Base-by-base conservation (phyloP, 2,329 filamentous ascomycete genomes). In the Pyrenophora graminea region DNA sequence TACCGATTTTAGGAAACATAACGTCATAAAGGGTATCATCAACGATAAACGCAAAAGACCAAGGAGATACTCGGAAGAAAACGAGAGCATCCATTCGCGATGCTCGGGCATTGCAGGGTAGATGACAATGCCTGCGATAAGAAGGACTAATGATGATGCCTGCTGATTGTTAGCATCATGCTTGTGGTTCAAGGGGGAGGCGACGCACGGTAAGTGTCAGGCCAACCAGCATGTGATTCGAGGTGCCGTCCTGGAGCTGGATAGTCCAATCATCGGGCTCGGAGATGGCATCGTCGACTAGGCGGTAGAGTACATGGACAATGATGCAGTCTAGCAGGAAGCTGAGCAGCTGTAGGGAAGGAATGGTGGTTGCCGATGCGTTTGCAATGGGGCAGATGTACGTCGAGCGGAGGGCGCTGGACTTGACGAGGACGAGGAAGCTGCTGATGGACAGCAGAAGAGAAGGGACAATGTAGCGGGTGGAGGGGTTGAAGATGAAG, bases 21-120 rank as follows among this genome's bases (percentile, higher is more conserved):
- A 63, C 50, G 64, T 69, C 62, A 62, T 71, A 63, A 68, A 64
- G 65, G 69, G 67, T 70, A 70, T 70, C 67, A 67, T 67, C 61
- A 71, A 65, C 60, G 64, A 67, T 52, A 71, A 66, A 62, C 65
- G 62, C 55, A 69, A 64, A 62, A 72, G 62, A 61, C 60, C 58
- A 54, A 63, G 61, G 27, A 69, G 53, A 61, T 68, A 71, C 56
- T 69, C 66, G 48, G 63, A 59, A 53, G 67, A 53, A 59, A 66
- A 59, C 4, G 57, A 59, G 43, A 72, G 59, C 56, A 72, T 64
- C 69, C 68, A 71, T 44, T 69, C 53, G 56, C 69, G 69, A 37
- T 72, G 63, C 57, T 72, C 66, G 27, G 69, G 68, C 62, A 70
- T 63, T 32, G 62, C 59, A 25, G 58, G 51, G 43, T 69, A 71